Conservation (phyloP, 2,329 filamentous ascomycete genomes). For the Arthroderma sp. region DNA sequence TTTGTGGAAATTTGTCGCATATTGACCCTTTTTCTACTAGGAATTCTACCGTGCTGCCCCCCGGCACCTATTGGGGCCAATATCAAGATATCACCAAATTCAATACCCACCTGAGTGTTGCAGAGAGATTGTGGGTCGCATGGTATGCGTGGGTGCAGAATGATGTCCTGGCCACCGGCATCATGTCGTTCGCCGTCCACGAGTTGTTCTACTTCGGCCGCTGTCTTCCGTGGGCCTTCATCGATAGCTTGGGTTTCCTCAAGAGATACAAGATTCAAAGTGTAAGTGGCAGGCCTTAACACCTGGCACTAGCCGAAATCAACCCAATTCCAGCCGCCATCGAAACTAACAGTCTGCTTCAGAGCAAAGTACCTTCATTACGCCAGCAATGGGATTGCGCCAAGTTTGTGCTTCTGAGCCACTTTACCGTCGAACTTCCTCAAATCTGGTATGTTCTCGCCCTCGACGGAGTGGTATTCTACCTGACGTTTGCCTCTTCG, state of each 20-base stretch:
- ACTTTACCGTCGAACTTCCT: slow-evolving; percentile 95
- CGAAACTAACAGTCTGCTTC: slow-evolving; percentile 15
- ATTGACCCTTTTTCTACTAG: slow-evolving; percentile 18
- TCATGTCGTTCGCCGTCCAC: slow-evolving; percentile 95
- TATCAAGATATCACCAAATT: slow-evolving; percentile 54
- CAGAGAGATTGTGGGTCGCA: slow-evolving; percentile 83
- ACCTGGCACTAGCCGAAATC: slow-evolving; percentile 1
- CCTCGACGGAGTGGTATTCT: neutral
- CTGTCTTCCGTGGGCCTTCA: slow-evolving; percentile 79
- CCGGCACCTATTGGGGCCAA: slow-evolving; percentile 52
- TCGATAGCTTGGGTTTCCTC: slow-evolving; percentile 78
- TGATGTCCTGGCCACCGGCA: slow-evolving; percentile 87
- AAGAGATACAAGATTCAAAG: slow-evolving; percentile 90
- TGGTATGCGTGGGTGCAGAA: slow-evolving; percentile 99
- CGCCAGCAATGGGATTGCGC: slow-evolving; percentile 94
- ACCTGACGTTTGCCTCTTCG: no score
- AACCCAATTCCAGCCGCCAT: neutral
- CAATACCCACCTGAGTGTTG: slow-evolving; percentile 76
- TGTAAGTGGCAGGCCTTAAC: slow-evolving; percentile 39
- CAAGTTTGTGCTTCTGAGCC: slow-evolving; percentile 78
- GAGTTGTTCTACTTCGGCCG: slow-evolving; percentile 91
- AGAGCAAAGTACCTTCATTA: slow-evolving; percentile 78
- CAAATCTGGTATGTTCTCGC: slow-evolving; percentile 62
- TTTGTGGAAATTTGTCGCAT: slow-evolving; percentile 2
- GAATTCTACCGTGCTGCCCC: slow-evolving; percentile 36